Evolutionary conservation across 768 basidiomycete genomes (phyloP), one percentile per base, ranked within the genome.

Genomic region (Lactarius akahatsu): DNA sequence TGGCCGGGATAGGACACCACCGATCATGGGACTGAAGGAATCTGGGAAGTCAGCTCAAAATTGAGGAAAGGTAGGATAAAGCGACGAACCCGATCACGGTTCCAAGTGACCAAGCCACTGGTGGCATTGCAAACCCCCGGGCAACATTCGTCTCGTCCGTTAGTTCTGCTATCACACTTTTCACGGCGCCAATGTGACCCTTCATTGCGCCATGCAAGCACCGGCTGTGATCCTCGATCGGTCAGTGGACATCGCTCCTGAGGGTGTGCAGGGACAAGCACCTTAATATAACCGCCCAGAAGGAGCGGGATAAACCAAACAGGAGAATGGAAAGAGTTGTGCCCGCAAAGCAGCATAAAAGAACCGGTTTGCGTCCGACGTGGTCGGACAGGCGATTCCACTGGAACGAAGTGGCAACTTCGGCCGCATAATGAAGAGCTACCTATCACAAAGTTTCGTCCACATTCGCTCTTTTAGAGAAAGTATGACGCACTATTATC

Each of bases 1-100:
- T 3, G 72, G 72, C 32, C 65, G 69, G n/a, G 71, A 71, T 20
- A 73, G 15, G 61, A 63, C 30, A 4, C 72, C 72, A 4, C 72
- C 72, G 6, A 71, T 30, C 16, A 72, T 43, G 9, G 71, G 68
- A n/a, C 60, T 61, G 4, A 47, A 23, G 16, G 11, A 74, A 47
- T 23, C 0, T 4, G n/a, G 23, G 0, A 50, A 26, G 23, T 50
- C 50, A 23, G 50, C 50, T 23, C 13, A 26, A 50, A 50, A 0
- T 47, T 7, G 13, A 50, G 50, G 15, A 23, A 26, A 26, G 2
- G 4, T 1, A 26, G 13, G 50, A 26, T 3, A 26, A 13, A n/a
- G 4, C 11, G n/a, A 50, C 23, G 13, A 26, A 80, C 20, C 43
- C 30, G 6, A 50, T 50, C 23, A 50, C 28, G 15, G 2, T 30